phyloP scores from a whole-genome alignment of 768 basidiomycete genomes.

The Fistulinella prunicolor region DNA sequence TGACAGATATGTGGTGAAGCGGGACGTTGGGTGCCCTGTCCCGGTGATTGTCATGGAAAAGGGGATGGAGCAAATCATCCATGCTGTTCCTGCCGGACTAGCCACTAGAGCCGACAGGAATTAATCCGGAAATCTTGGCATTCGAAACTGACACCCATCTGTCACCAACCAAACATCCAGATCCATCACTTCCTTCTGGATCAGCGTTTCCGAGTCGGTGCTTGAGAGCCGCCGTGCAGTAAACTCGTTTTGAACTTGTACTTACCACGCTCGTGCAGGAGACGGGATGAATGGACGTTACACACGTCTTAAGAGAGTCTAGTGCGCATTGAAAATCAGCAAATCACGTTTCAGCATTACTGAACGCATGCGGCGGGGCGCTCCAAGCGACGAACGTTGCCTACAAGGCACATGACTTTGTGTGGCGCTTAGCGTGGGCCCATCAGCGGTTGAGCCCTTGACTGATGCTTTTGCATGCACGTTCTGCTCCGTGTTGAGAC shows the following conservation, averaged over 20 bases:
- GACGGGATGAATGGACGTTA: background rate
- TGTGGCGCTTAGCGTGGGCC: background rate
- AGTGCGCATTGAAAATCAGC: background rate
- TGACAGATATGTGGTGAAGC: background rate
- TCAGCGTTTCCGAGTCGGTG: background rate
- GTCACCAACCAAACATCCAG: background rate
- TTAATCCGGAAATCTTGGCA: background rate
- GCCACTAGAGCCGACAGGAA: background rate
- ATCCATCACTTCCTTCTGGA: background rate
- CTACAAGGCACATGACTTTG: background rate
- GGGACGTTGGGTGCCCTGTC: background rate
- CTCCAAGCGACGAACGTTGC: conserved; percentile 5
- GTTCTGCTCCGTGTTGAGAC: background rate
- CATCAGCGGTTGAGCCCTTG: background rate
- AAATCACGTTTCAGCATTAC: background rate
- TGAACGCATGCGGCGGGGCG: background rate
- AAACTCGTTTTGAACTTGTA: background rate
- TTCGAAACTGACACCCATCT: background rate
- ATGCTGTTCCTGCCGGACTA: background rate
- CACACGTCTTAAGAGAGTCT: background rate
- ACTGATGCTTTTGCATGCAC: background rate
- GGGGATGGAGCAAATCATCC: background rate
- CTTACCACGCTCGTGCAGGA: background rate
- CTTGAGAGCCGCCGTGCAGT: background rate
- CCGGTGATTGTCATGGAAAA: conserved; percentile 11